These are phyloP conservation scores for Amaranthus tricolor DNA, from an alignment of 179 eudicot species.

Conservation along the genomic window DNA sequence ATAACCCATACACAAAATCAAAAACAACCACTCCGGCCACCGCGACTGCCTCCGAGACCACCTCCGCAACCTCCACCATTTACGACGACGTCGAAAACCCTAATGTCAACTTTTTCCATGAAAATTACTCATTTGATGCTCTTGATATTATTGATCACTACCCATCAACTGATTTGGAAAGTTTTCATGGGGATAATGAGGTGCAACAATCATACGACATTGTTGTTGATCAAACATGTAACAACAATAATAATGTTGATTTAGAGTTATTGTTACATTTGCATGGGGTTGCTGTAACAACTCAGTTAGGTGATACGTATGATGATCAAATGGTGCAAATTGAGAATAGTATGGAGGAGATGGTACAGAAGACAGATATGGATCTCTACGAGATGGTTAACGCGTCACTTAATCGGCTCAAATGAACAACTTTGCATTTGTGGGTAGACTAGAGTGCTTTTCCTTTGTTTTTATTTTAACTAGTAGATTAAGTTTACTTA, in stretches of 20 bases:
- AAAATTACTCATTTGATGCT: constrained; percentile 24
- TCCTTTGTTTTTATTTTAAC: too few species aligned
- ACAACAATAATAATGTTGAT: background rate
- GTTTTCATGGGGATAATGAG: too few species aligned
- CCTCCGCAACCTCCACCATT: constrained; percentile 20
- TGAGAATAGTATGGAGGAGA: background rate
- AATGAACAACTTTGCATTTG: background rate
- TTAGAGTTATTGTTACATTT: background rate
- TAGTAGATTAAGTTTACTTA: too few species aligned
- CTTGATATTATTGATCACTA: constrained; percentile 7
- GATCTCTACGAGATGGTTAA: constrained; percentile 59
- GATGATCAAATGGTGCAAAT: background rate
- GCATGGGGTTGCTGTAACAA: constrained; percentile 22
- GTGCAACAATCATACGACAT: too few species aligned
- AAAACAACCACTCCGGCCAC: background rate
- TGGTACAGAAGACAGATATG: constrained; percentile 37
- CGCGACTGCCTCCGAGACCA: constrained; percentile 4
- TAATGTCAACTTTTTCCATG: background rate
- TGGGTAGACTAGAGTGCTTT: background rate
- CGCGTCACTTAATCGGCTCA: constrained; percentile 26
- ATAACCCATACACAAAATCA: constrained; percentile 2
- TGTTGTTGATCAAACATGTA: background rate
- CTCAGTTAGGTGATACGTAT: background rate
- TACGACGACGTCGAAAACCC: constrained; percentile 21
- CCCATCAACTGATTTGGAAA: background rate